Conservation (phyloP, 208 protist genomes). For the Porcisia hertigi region DNA sequence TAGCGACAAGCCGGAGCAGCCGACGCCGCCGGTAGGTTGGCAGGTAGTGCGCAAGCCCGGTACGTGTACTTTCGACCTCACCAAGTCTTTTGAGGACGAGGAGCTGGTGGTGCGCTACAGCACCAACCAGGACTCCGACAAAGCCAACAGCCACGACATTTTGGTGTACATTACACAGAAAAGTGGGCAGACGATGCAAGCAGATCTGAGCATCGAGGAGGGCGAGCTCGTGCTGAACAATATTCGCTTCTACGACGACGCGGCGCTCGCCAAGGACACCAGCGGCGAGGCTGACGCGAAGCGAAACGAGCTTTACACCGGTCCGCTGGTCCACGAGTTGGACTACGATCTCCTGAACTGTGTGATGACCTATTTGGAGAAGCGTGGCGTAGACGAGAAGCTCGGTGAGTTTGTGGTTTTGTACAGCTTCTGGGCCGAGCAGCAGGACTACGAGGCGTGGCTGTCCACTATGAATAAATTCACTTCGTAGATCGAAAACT, state of each 20-base stretch:
- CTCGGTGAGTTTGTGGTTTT: slow-evolving; percentile 77
- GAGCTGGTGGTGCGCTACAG: slow-evolving; percentile 74
- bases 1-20: slow-evolving; percentile 70
- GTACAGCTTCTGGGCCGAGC: slow-evolving; percentile 89
- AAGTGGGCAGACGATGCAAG: slow-evolving; percentile 61
- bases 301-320: slow-evolving; percentile 68
- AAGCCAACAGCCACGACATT: slow-evolving; percentile 60
- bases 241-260: slow-evolving; percentile 66
- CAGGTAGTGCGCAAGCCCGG: slow-evolving; percentile 63
- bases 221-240: slow-evolving; percentile 85
- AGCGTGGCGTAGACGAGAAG: slow-evolving; percentile 80
- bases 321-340: slow-evolving; percentile 76
- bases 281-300: slow-evolving; percentile 53
- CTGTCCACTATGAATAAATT: slow-evolving; percentile 79
- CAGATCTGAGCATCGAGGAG: slow-evolving; percentile 74
- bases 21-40: slow-evolving; percentile 75
- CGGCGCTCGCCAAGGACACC: slow-evolving; percentile 58
- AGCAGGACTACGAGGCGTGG: slow-evolving; percentile 92
- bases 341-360: slow-evolving; percentile 76
- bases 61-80: slow-evolving; percentile 68
- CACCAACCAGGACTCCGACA: slow-evolving; percentile 49
- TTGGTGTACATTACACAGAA: slow-evolving; percentile 58
- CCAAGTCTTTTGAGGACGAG: slow-evolving; percentile 76
- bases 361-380: slow-evolving; percentile 82
- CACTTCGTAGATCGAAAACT: slow-evolving; percentile 35